phyloP scores from a whole-genome alignment of 192 early-diverging fungal species.

The Lunasporangiospora selenospora region DNA sequence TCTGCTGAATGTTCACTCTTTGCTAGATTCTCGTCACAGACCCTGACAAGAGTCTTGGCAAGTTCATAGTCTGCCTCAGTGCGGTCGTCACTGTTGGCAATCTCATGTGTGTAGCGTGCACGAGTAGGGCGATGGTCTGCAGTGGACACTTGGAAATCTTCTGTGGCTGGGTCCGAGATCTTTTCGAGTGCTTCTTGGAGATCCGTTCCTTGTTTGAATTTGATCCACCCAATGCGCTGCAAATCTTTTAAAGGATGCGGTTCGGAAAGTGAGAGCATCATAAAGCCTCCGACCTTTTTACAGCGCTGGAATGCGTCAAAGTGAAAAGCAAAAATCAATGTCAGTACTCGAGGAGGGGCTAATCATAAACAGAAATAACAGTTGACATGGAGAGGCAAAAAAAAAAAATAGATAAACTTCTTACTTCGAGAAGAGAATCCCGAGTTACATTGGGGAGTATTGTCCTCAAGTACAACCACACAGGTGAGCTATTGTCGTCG shows the following conservation, averaged over 20 bases:
- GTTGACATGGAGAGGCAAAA: neutral
- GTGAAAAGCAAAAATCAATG: neutral
- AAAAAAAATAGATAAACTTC: neutral
- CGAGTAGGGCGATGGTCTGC: conserved; percentile 47
- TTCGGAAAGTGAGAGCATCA: conserved; percentile 85
- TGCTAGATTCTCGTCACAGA: conserved; percentile 66
- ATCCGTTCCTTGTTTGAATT: conserved; percentile 87
- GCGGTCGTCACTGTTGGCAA: conserved; percentile 70
- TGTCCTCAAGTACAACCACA: conserved; percentile 28
- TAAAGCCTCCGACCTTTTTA: conserved; percentile 77
- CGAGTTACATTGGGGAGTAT: conserved; percentile 35
- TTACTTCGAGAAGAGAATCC: conserved; percentile 35
- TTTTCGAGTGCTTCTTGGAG: conserved; percentile 70
- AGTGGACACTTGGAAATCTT: conserved; percentile 27
- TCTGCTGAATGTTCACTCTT: too few species aligned
- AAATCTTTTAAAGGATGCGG: conserved; percentile 85
- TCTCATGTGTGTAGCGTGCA: conserved; percentile 71
- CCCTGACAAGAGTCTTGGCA: conserved; percentile 57
- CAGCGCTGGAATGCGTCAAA: conserved; percentile 55
- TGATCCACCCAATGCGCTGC: conserved; percentile 92
- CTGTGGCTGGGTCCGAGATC: conserved; percentile 27
- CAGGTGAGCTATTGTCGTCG: neutral
- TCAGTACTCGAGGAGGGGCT: too few species aligned
- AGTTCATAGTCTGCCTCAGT: conserved; percentile 79
- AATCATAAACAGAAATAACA: neutral